Base-by-base conservation (phyloP, 2,329 filamentous ascomycete genomes). In the Talaromyces sp. region DNA sequence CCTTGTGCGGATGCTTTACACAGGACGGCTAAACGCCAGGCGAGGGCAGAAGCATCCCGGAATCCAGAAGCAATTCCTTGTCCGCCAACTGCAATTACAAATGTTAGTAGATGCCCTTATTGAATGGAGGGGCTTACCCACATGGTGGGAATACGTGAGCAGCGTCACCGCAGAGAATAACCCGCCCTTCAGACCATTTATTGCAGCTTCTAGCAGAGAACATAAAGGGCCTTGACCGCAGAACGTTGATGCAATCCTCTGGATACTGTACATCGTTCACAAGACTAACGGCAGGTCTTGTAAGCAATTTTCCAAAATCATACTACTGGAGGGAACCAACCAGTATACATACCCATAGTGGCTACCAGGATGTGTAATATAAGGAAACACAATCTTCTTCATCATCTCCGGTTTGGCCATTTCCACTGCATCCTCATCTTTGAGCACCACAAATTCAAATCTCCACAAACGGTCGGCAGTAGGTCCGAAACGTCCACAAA, bases 131-230 rank as follows among this genome's bases (percentile, higher is more conserved):
- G 17, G 5, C 7, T 21, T 21, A 64, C 67, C 57, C 63, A 74
- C 71, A 81, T 2, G 79, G 79, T 5, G 79, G 80, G 58, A 81
- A 81, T 4, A 81, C 80, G 63, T 81, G 79, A 2, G 79, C 79
- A 5, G 79, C 72, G 61, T 81, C 79, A 15, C 80, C 79, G 41
- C 74, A 76, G 0, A 82, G 66, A 25, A 80, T 69, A 0, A 74
- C 74, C 5, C 74, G 67, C 8, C 68, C 69, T 11, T 70, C 62
- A 19, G 72, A 71, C 80, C 80, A 82, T 36, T 67, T 71, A 58
- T 81, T 80, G 58, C 77, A 78, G 41, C 75, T 75, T 56, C 75
- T 71, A 19, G 76, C 75, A 0, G 74, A 70, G 61, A 81, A 81
- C 0, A 62, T 66, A 61, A 79, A 80, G 0, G 78, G 78, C 11